Percentiles rank a stretch among this genome's conserved stretches.
These are phyloP conservation scores for Fusarium sp. DNA, from an alignment of 2,329 filamentous ascomycete species.

Conservation along the genomic window DNA sequence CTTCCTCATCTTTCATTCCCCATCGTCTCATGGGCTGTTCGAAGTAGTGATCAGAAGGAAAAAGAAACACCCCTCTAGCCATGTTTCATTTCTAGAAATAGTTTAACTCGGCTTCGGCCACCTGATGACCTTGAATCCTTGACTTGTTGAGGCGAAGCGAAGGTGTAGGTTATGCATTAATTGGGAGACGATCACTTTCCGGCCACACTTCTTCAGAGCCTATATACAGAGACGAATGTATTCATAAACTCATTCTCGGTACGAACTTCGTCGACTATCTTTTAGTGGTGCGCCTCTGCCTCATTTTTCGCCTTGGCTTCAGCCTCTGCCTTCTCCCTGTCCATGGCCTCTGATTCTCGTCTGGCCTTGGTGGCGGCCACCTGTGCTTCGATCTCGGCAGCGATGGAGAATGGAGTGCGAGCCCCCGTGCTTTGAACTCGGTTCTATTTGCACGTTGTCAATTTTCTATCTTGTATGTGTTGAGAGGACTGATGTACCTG, in stretches of 20 bases:
- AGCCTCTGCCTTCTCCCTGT: neutral
- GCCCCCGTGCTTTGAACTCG: slow-evolving; percentile 43
- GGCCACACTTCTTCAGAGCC: neutral
- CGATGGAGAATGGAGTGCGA: slow-evolving; percentile 41
- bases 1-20: neutral
- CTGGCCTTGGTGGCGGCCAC: slow-evolving; percentile 24
- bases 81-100: neutral
- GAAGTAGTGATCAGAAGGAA: neutral
- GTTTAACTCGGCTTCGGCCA: neutral
- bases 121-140: neutral
- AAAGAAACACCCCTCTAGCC: neutral
- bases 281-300: no score
- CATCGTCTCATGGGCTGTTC: neutral
- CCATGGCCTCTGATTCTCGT: slow-evolving; percentile 8
- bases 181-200: neutral
- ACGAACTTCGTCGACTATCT: no score
- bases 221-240: neutral
- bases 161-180: neutral
- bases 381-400: slow-evolving; percentile 42
- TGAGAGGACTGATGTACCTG: slow-evolving; percentile 7
- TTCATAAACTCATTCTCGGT: neutral
- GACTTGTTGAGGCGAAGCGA: neutral
- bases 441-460: slow-evolving; percentile 26
- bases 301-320: neutral
- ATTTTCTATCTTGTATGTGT: accelerated